Base-by-base conservation (phyloP, 208 protist genomes). In the Phytomonas sp. region DNA sequence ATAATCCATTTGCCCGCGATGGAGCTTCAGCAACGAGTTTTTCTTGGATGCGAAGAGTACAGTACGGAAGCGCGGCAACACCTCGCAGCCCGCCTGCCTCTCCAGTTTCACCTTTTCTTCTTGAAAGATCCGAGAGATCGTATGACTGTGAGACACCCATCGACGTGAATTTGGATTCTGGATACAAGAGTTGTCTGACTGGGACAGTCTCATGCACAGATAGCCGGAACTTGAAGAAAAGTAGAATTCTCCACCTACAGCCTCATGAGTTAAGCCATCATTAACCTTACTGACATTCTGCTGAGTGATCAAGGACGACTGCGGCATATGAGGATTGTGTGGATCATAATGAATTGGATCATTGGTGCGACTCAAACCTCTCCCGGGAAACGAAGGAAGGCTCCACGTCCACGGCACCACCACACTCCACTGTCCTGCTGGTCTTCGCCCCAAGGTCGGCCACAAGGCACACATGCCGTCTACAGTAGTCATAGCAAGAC, bases 1-100 rank as follows among this genome's bases (percentile, higher is more conserved):
- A 28, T 71, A 31, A 46, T 64, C 64, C 72, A 93, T 4, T 23
- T 80, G 73, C 17, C 75, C 65, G 17, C 78, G 73, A 34, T 69
- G 65, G 64, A 93, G 76, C 13, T 70, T 37, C 32, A 85, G 67
- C 30, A 63, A 60, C 9, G 60, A 65, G 30, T 74, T 30, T 34
- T 73, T 30, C 75, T 82, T 84, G 29, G 60, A 43, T 34, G 68
- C 37, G 51, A 82, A 83, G 51, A 86, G 43, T 17, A 93, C 43
- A 28, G 81, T 64, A 68, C 76, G 84, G 23, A 80, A 61, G 40
- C 84, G 61, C 11, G 67, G 71, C 40, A 73, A 51, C 40, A 51
- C 40, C 40, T 51, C 20, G 13, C 40, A 51, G 3, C 40, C 40
- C 13, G 40, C 13, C 40, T 51, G 40, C 4, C 20, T 1, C 40